Base-by-base conservation (phyloP, 2,329 filamentous ascomycete genomes). In the Trichoderma harzianum region DNA sequence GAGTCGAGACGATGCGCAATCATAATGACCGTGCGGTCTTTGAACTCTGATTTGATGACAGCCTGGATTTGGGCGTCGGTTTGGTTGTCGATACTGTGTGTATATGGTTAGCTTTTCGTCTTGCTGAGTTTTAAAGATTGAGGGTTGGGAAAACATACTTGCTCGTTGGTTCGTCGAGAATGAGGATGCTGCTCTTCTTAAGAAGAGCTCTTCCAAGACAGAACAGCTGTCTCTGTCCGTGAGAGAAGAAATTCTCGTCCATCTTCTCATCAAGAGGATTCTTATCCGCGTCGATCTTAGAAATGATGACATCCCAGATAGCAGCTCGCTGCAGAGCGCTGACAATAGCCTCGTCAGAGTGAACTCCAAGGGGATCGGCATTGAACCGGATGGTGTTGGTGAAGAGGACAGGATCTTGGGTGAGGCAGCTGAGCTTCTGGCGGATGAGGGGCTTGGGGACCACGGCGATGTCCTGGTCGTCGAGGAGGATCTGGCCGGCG, bases 331-430 rank as follows among this genome's bases (percentile, higher is more conserved):
- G 76, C 2, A 90, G 78, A 0, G 84, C 85, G 2, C 77, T 74
- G 51, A 82, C 79, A 65, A 88, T 84, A 0, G 78, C 78, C 2
- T 81, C 80, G 63, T 88, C 83, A 1, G 80, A 78, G 57, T 78
- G 78, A 7, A 75, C 75, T 0, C 74, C 74, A 1, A 78, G 75
- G 0, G 87, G 86, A 72, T 88, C 86, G 0, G 85, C 78, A 61
- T 89, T 89, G n/a, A 80, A 79, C 0, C 85, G 82, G 0, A 89
- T 78, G 0, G 80, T 85, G 18, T 85, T 85, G 2, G 82, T 81
- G 28, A 89, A 81, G 21, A 87, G 81, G 69, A 88, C 83, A 0
- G 85, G 82, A 39, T 89, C 87, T 78, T 89, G 87, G 0, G 87
- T 85, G 7, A 88, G 76, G 8, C 82, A 83, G 53, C 84, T 84